Evolutionary conservation across 1,284 basidiomycete species (phyloP), one percentile per base, ranked within the genome.

Genomic region (Coriolopsis trogii): DNA sequence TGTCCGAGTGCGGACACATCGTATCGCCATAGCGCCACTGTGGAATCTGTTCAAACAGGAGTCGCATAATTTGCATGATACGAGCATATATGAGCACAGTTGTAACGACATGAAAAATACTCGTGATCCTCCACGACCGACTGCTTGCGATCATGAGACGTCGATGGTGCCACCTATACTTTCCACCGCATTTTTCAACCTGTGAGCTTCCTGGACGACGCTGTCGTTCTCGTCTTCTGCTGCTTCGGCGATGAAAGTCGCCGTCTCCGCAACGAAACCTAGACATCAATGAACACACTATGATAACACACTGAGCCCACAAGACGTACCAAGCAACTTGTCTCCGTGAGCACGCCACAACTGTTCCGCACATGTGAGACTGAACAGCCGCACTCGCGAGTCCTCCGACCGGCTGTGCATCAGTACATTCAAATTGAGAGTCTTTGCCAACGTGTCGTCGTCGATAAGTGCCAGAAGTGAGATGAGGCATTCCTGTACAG

Each of bases 391-490:
- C 18, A 85, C 69, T 23, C 76, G 73, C 2, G 80, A 70, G 50
- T 90, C 84, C 49, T 96, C 93, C 2, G 89, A 87, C 8, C 95
- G 87, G 0, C 92, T 93, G 52, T 91, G 83, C 83, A 94, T 88
- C 49, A 98, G 80, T n/a, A 98, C 71, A 36, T 85, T 79, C 24
- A 89, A 76, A 74, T 98, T 97, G 68, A 95, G 75, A 8, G 77
- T 69, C 67, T 97, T 95, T 56, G 95, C 79, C 21, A 89, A 73
- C 3, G 78, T 61, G 70, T 89, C 75, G 73, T 91, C 76, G 62
- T 78, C 70, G 9, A 80, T 74, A 34, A 76, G 72, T 0, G 82
- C 80, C 0, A 80, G 73, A n/a, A 91, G 71, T 0, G 82, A 75
- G 15, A 69, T 66, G 18, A 90, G 70, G 44, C 77, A 78, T 6